phyloP scores from a whole-genome alignment of 148 eudicot species.

The Diospyros lotus region DNA sequence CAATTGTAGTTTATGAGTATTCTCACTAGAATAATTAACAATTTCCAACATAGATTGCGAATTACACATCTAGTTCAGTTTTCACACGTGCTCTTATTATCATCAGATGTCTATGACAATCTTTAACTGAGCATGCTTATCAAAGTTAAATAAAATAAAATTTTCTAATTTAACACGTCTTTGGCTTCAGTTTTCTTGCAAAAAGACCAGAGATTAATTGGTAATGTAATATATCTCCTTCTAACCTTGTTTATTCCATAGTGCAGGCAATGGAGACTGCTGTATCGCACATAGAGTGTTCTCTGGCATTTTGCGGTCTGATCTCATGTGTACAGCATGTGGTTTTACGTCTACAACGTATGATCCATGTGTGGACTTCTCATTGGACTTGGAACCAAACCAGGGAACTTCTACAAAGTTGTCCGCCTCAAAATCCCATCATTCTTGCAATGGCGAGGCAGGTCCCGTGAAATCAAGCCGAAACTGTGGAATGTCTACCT shows the following conservation, averaged over 20 bases:
- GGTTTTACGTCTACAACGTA: conserved; percentile 81
- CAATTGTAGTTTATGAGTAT: not conserved
- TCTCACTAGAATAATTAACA: not conserved
- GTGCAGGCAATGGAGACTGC: conserved; percentile 70
- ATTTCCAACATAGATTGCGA: not conserved
- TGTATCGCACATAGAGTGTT: conserved; percentile 80
- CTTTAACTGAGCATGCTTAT: not conserved
- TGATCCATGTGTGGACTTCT: conserved; percentile 76
- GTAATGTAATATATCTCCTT: too few species aligned
- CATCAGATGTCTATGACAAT: not conserved
- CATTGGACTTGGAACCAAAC: conserved; percentile 64
- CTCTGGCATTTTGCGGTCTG: conserved; percentile 72
- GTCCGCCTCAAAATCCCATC: conserved; percentile 35
- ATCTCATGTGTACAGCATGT: conserved; percentile 78
- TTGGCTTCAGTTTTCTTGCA: not conserved
- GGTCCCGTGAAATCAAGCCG: conserved; percentile 24
- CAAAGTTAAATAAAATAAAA: not conserved
- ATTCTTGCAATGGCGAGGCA: conserved; percentile 39
- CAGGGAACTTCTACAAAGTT: conserved; percentile 26
- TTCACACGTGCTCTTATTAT: not conserved
- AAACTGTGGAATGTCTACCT: conserved; percentile 33
- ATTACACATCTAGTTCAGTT: not conserved
- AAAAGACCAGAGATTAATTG: not conserved
- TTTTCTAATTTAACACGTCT: not conserved
- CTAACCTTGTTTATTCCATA: conserved; percentile 7